Evolutionary conservation across 805 yeast genomes (phyloP), one percentile per base, ranked within the genome.

Genomic region (Kodamaea neixiangensis): DNA sequence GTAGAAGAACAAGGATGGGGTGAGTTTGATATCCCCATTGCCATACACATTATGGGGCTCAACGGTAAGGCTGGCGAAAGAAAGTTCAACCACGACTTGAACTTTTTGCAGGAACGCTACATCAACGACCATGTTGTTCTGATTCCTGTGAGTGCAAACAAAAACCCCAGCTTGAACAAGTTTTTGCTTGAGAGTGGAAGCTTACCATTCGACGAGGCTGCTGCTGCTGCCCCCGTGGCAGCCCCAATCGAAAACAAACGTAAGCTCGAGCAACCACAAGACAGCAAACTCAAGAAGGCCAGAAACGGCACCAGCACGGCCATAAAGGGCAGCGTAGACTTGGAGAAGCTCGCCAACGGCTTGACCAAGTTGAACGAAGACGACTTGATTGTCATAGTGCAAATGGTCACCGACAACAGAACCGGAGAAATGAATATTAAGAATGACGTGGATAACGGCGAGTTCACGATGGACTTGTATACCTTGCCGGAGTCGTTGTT

Each of bases 1-100:
- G 86, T 93, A 51, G 88, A 83, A 62, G 99, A 93, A 68, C 86
- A 89, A 72, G 99, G 99, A 47, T 93, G 99, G 98, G 99, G 98
- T 67, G 98, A 93, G 58, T 93, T 93, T 63, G 97, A 92, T 64
- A 79, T 94, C 65, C 88, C 88, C 35, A 85, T 94, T 54, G 78
- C 87, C 31, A 75, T 92, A 40, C 87, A 87, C 54, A 73, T 88
- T 42, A 78, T 86, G 15, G 79, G 79, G 11, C 61, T 74, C 42
- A 62, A 67, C 18, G 98, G 96, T 53, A 88, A 87, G 64, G 87
- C 86, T 49, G 98, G 98, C 45, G 97, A 92, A 67, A 80, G 87
- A 54, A 88, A 88, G 64, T 69, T 94, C 50, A 82, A 81, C 61
- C 98, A 94, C 66, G 99, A 93, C 69, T 81, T 93, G 66, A 91